Conservation (phyloP, 768 basidiomycete genomes). For the Boletus pseudo-olivaceus region DNA sequence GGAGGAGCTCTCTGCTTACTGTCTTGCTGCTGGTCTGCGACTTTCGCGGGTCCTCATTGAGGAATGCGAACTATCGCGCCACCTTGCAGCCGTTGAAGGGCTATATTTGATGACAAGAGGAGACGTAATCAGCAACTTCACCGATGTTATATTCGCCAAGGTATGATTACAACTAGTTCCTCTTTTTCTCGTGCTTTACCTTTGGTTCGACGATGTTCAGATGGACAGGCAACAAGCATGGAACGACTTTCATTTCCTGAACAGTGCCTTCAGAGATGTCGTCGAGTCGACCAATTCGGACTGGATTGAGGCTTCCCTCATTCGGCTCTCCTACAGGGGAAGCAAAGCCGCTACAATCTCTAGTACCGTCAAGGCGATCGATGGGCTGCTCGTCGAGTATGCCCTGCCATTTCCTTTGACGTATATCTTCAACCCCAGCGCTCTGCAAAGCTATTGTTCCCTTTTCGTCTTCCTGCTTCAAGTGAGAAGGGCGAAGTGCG, state of each 20-base stretch:
- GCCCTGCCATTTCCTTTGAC: conserved; percentile 77
- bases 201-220: conserved; percentile 32
- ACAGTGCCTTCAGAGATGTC: conserved; percentile 70
- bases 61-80: conserved; percentile 62
- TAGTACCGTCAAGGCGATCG: conserved; percentile 60
- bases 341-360: conserved; percentile 41
- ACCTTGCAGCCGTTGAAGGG: conserved; percentile 63
- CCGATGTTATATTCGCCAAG: conserved; percentile 71
- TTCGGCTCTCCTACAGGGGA: conserved; percentile 68
- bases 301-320: conserved; percentile 66
- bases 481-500: conserved; percentile 66
- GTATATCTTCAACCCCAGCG: conserved; percentile 65
- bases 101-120: conserved; percentile 73
- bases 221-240: conserved; percentile 73
- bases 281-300: conserved; percentile 46
- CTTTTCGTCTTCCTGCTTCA: conserved; percentile 73
- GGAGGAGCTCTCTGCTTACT: conserved; percentile 58
- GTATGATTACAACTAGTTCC: conserved; percentile 34
- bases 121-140: conserved; percentile 73
- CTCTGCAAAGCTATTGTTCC: conserved; percentile 56
- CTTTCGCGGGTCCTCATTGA: conserved; percentile 59
- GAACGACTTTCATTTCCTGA: conserved; percentile 82
- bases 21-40: conserved; percentile 46
- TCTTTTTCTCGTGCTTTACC: neutral
- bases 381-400: conserved; percentile 72